These are phyloP conservation scores for Sparassis latifolia DNA, from an alignment of 1,284 basidiomycete genomes.

Conservation along the genomic window DNA sequence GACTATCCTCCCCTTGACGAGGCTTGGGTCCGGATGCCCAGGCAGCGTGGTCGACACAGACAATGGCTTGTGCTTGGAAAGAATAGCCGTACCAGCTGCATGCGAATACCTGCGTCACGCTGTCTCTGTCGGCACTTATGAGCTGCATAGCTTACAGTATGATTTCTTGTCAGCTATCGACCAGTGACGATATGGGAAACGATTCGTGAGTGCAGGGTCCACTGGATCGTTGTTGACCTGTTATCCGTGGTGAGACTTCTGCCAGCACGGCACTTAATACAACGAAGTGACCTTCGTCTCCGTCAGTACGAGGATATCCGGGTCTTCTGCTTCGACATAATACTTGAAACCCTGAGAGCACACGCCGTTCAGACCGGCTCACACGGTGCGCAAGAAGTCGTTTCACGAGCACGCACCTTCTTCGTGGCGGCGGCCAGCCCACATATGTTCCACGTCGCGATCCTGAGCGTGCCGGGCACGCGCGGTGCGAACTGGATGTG, in stretches of 20 bases:
- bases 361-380: neutral
- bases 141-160: constrained; percentile 50
- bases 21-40: constrained; percentile 56
- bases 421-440: constrained; percentile 63
- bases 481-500: constrained; percentile 53
- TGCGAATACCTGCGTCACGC: neutral
- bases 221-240: constrained; percentile 64
- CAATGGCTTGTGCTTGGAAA: constrained; percentile 74
- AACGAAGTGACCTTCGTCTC: constrained; percentile 64
- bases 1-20: constrained; percentile 70
- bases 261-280: neutral
- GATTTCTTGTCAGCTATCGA: constrained; percentile 68
- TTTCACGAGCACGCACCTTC: constrained; percentile 41
- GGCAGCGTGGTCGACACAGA: constrained; percentile 64
- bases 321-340: constrained; percentile 79
- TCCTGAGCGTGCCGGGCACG: constrained; percentile 40
- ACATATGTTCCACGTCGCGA: constrained; percentile 73
- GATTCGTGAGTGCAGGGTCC: constrained; percentile 46
- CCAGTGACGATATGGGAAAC: constrained; percentile 72
- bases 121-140: neutral
- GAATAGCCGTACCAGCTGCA: constrained; percentile 76
- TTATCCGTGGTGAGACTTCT: neutral
- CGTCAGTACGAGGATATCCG: constrained; percentile 74
- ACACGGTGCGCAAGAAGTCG: neutral
- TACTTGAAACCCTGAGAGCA: constrained; percentile 61